Evolutionary conservation across 1,139 yeast genomes (phyloP), one percentile per base, ranked within the genome.

Genomic region (Hansenula lynferdii): DNA sequence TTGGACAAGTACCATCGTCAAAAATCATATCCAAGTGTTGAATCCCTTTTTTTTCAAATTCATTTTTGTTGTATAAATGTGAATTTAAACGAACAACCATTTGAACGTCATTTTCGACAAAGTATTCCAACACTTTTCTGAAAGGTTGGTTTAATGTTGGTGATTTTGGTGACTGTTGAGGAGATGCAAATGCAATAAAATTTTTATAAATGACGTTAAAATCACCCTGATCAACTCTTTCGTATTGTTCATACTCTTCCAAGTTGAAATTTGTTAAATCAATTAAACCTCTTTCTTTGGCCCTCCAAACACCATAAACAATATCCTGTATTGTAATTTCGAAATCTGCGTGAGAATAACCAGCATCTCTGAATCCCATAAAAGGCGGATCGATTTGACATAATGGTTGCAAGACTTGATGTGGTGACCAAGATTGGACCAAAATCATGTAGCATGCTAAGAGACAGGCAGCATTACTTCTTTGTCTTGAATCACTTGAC

Each of bases 1-100:
- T 85, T 11, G 98, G 98, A 57, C 97, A 92, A 2, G 98, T 90
- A 22, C 98, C 98, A 61, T 92, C 98, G 53, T 92, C 98, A 60
- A 92, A 92, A 34, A 92, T 85, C 85, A 92, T 83, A 60, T 92
- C 98, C 28, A 90, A 69, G 59, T 92, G 98, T 54, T 85, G 82
- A 49, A 92, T 86, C 8, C 85, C 90, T 42, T 87, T 70, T 48
- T 79, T 80, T 47, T 85, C 85, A 58, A 92, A 92, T 57, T 90
- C 95, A 28, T 67, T 67, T 39, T 84, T 80, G 56, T 90, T 94
- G 64, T 92, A 92, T 39, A 92, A 70, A 53, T 86, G 96, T 1
- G 96, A 86, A 60, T 92, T 92, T 44, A 92, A 73, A 54, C 98
- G 75, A 11, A 92, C 96, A 12, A 92, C 97, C 50, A 92, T 68